phyloP scores from a whole-genome alignment of 1,139 yeast genomes.

The Saccharomyces hybrid region DNA sequence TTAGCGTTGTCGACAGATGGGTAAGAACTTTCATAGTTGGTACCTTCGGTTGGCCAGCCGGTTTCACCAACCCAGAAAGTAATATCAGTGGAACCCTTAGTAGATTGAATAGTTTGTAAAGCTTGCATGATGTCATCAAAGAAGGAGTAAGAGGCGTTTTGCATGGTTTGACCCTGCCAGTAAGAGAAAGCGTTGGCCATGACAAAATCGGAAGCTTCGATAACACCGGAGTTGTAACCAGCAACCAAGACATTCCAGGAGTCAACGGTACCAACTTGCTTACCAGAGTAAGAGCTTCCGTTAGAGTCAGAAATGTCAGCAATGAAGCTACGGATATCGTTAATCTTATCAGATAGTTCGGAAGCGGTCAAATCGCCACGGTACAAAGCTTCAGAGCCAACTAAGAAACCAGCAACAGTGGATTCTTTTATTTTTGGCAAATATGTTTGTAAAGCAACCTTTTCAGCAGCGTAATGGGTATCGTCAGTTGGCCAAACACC shows the following conservation, averaged over 20 bases:
- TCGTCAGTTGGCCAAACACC: conserved; percentile 92
- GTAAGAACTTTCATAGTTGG: conserved; percentile 51
- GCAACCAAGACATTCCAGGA: conserved; percentile 91
- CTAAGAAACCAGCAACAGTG: conserved; percentile 66
- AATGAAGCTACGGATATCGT: conserved; percentile 49
- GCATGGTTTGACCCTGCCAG: conserved; percentile 93
- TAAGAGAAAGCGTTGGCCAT: conserved; percentile 93
- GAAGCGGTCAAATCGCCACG: conserved; percentile 71
- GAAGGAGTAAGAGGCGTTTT: conserved; percentile 80
- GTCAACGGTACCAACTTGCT: conserved; percentile 87
- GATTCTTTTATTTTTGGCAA: conserved; percentile 63
- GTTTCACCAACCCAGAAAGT: conserved; percentile 96
- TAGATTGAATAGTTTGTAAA: conserved; percentile 71
- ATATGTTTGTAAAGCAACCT: conserved; percentile 56
- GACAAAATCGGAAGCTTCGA: conserved; percentile 72
- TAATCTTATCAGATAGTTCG: conserved; percentile 57
- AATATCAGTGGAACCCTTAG: conserved; percentile 77
- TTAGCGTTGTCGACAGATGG: conserved; percentile 72
- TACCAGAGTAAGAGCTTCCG: conserved; percentile 64
- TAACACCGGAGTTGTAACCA: conserved; percentile 59
- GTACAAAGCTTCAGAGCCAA: conserved; percentile 89
- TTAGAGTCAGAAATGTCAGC: conserved; percentile 62
- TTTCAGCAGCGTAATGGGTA: conserved; percentile 61
- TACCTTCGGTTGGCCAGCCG: conserved; percentile 95
- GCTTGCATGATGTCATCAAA: conserved; percentile 96